These are phyloP conservation scores for Kazachstania psychrophila DNA, from an alignment of 805 yeast genomes.

Conservation along the genomic window DNA sequence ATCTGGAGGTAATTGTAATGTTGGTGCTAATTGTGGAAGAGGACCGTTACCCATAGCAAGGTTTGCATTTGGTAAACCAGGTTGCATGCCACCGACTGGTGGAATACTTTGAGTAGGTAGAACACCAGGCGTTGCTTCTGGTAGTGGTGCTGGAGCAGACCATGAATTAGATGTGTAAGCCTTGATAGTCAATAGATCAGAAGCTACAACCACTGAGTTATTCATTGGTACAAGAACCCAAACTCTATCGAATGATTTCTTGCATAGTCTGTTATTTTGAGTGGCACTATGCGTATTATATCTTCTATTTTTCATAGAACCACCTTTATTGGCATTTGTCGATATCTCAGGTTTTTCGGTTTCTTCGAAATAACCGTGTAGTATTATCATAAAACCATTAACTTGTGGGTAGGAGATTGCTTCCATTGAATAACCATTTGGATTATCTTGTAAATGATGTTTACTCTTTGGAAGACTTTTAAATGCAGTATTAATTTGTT, in stretches of 20 bases:
- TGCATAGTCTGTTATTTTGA: slow-evolving; percentile 34
- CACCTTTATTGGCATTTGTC: slow-evolving; percentile 13
- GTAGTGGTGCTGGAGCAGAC: slow-evolving; percentile 24
- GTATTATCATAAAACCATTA: slow-evolving; percentile 63
- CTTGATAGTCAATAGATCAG: slow-evolving; percentile 69
- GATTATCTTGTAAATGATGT: slow-evolving; percentile 57
- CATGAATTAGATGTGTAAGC: slow-evolving; percentile 53
- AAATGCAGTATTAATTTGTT: slow-evolving; percentile 53
- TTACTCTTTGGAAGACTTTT: slow-evolving; percentile 65
- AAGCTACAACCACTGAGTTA: slow-evolving; percentile 67
- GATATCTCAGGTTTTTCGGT: slow-evolving; percentile 42
- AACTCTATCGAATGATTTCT: slow-evolving; percentile 78
- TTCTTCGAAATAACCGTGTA: slow-evolving; percentile 85
- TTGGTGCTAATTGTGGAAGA: slow-evolving; percentile 13
- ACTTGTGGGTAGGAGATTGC: slow-evolving; percentile 61
- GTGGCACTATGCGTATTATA: slow-evolving; percentile 25
- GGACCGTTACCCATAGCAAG: not conserved
- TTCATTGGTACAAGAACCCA: slow-evolving; percentile 67
- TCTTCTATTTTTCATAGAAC: slow-evolving; percentile 20
- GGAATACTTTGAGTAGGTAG: slow-evolving; percentile 1
- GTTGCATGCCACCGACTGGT: not conserved
- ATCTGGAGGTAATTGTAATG: slow-evolving; percentile 47
- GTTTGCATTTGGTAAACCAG: not conserved
- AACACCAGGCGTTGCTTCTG: not conserved
- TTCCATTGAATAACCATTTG: slow-evolving; percentile 67